Base-by-base conservation (phyloP, 768 basidiomycete species). In the Podaxis sp. region DNA sequence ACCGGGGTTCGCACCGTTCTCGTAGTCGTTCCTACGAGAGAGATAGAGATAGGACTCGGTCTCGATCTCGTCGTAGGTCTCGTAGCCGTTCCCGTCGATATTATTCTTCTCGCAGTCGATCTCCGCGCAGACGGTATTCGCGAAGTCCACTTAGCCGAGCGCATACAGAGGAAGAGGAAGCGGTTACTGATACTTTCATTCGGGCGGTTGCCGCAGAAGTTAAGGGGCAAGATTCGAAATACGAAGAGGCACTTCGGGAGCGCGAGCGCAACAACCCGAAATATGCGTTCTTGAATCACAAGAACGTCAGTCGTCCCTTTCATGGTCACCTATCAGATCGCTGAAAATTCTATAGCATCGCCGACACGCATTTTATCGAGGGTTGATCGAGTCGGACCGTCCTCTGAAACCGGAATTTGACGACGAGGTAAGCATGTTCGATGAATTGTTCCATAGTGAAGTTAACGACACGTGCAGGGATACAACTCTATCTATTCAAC, bases 401-500 rank as follows among this genome's bases (percentile, higher is more conserved):
- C 66, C 73, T 38, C 67, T 85, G 22, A 83, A 88, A 28, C 82
- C 88, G 7, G 89, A 90, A 67, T 95, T 95, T 71, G 87, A 92
- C 63, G 93, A 95, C 67, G 92, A 95, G 67, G 92, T 84, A 68
- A 38, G 77, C 69, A 49, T 22, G 49, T 48, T 65, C 7, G 54
- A 40, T 52, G 17, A 8, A 42, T 26, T 17, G 15, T 38, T 13
- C 11, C 5, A 42, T 24, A n/a, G 24, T 55, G 44, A 22, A 56
- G 38, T n/a, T 17, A 64, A 38, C 17, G 49, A 19, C 24, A 46
- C 33, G 46, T 57, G 1, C 64, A 95, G 92, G 93, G 93, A 7
- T 92, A 93, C 71, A 90, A 93, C 68, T 93, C 92, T 0, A 79
- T 92, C 3, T 94, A 92, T 73, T 95, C 96, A 0, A 94, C 92